Base-by-base conservation (phyloP, 176 grass and related monocot species). In the Oryza coarctata region DNA sequence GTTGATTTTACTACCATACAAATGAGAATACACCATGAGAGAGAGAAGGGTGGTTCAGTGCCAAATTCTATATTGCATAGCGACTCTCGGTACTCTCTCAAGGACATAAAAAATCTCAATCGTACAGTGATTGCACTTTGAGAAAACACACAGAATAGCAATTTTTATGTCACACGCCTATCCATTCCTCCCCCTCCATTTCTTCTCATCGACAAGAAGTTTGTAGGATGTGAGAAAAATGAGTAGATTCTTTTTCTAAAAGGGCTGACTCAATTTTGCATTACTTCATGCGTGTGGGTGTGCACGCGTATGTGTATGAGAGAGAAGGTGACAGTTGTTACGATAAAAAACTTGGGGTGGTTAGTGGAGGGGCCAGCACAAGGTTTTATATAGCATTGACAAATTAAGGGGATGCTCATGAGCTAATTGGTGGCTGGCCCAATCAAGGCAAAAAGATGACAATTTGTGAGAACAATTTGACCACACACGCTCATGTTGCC, bases 331-430 rank as follows among this genome's bases (percentile, higher is more conserved):
- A 77, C 32, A 26, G 74, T 73, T 80, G 84, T 68, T 83, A 22
- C 66, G 60, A 79, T 60, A 76, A 75, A 65, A n/a, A 89, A 64
- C 65, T 57, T 8, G 22, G 26, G 60, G 27, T 14, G 60, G 55
- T 34, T 85, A 85, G 83, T 82, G 77, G 73, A 27, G 27, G 70
- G 64, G 32, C 71, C 82, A 77, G 22, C 78, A 39, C 78, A 78
- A 65, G 67, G 78, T 86, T 85, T 82, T 82, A 77, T 79, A 78
- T 85, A 32, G 44, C 83, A 74, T 86, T 82, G 83, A 82, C 73
- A 90, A 78, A 85, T 81, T 49, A 88, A 80, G 64, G 27, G 17
- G 65, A 55, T 68, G 28, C 34, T 32, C 20, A 60, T 73, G 73
- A 77, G 58, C 55, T 81, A 74, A 78, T 74, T 78, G 68, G 79